Evolutionary conservation across 345 rosid species (phyloP).

Genomic region (Erodium maritimum): DNA sequence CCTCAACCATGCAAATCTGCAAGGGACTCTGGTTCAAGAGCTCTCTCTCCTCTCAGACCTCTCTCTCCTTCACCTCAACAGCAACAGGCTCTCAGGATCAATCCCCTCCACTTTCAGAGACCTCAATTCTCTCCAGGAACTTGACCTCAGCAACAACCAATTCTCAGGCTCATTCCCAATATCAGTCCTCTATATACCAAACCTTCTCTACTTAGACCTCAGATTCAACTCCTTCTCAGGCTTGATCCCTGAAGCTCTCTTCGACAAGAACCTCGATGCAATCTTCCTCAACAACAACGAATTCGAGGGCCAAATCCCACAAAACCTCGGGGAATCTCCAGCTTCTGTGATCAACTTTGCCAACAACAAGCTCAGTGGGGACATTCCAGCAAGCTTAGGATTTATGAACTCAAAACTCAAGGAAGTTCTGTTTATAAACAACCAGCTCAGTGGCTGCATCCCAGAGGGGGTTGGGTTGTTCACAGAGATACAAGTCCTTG

Average conservation of each 20-base stretch:
- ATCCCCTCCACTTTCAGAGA: slow-evolving; percentile 49
- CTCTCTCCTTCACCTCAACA: slow-evolving; percentile 68
- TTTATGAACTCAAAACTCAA: slow-evolving; percentile 34
- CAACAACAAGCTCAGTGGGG: slow-evolving; percentile 52
- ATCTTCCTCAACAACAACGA: slow-evolving; percentile 69
- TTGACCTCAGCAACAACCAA: slow-evolving; percentile 77
- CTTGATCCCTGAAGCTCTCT: slow-evolving; percentile 53
- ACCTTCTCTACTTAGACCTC: slow-evolving; percentile 65
- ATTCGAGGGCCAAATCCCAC: slow-evolving; percentile 54
- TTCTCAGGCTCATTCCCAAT: slow-evolving; percentile 65
- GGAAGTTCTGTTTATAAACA: slow-evolving; percentile 71
- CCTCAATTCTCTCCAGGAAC: slow-evolving; percentile 49
- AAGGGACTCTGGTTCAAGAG: slow-evolving; percentile 53
- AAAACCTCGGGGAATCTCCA: slow-evolving; percentile 57
- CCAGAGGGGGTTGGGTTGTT: slow-evolving; percentile 78
- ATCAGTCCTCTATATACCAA: slow-evolving; percentile 44
- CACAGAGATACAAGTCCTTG: slow-evolving; percentile 61
- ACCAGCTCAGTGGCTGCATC: slow-evolving; percentile 80
- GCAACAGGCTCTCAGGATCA: slow-evolving; percentile 65
- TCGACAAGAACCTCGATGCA: slow-evolving; percentile 61
- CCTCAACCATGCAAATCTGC: slow-evolving; percentile 76
- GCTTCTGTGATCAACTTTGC: slow-evolving; percentile 89
- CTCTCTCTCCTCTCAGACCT: slow-evolving; percentile 51
- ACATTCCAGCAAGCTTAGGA: slow-evolving; percentile 55
- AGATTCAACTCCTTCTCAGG: slow-evolving; percentile 75